These are phyloP conservation scores for Pyrus betulifolia DNA, from an alignment of 306 rosid species.

Conservation along the genomic window DNA sequence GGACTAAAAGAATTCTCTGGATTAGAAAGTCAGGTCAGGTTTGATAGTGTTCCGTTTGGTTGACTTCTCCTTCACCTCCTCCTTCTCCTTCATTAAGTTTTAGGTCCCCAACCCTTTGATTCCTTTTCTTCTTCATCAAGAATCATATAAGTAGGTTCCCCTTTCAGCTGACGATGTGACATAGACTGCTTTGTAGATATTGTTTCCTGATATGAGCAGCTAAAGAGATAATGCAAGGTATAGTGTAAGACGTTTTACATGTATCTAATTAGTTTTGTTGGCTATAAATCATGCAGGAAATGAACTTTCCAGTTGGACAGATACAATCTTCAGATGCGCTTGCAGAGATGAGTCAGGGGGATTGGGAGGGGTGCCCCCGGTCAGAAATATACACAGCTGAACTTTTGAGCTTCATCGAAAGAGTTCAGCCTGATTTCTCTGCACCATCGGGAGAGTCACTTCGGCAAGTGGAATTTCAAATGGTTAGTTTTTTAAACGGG, in stretches of 20 bases:
- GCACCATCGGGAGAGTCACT: conserved; percentile 94
- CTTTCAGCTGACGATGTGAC: background rate
- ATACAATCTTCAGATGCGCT: conserved; percentile 74
- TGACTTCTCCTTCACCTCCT: background rate
- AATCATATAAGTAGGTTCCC: background rate
- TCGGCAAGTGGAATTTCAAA: conserved; percentile 85
- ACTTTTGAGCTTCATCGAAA: conserved; percentile 54
- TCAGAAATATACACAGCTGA: conserved; percentile 86
- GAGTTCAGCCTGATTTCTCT: conserved; percentile 82
- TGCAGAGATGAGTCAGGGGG: conserved; percentile 89
- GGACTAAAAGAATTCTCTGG: background rate
- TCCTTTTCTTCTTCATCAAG: background rate
- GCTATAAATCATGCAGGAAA: conserved; percentile 43
- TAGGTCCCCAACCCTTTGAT: background rate
- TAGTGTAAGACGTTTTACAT: conserved; percentile 5
- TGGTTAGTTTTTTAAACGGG: conserved; percentile 70
- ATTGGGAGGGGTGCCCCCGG: conserved; percentile 91
- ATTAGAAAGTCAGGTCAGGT: background rate
- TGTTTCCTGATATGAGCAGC: background rate
- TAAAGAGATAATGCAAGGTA: background rate
- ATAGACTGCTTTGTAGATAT: background rate
- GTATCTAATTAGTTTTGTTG: conserved; percentile 4
- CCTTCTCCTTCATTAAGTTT: background rate
- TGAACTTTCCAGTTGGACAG: conserved; percentile 58
- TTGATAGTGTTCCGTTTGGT: background rate